Base-by-base conservation (phyloP, 148 eudicot genomes). In the Fagopyrum homotropicum region DNA sequence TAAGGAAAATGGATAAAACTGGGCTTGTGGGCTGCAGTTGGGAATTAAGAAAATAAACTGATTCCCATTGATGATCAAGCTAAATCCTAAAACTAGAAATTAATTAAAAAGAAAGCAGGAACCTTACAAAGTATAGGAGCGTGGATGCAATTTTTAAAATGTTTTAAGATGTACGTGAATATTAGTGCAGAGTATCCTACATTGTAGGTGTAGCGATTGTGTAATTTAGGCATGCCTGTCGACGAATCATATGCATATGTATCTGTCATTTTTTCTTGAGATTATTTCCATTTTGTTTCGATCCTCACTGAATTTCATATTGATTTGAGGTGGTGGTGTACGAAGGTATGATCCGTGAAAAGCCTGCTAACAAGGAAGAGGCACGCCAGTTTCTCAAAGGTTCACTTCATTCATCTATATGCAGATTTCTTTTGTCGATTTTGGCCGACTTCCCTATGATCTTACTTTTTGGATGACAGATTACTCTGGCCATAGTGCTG, bases 261-360 rank as follows among this genome's bases (percentile, higher is more conserved):
- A 66, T 66, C 45, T 66, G 19, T 17, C 15, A 63, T 63, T 66
- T 40, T 59, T 59, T 54, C 17, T 59, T 66, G 45, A 14, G 46
- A 66, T 7, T 66, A 66, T 43, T 66, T 66, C 46, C 17, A 66
- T 4, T 15, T 66, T 1, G 19, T 66, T 15, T 40, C 17, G 19
- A 35, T 17, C 77, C 71, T 76, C 75, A 83, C 76, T 73, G 17
- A 77, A 56, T 82, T 75, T 12, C 60, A 78, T 72, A 66, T 66
- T 79, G 61, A 71, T 79, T 86, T 77, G 82, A 94, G 98, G 98
- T 94, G 85, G 98, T 92, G 83, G 97, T 94, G 78, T 92, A 91
- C 86, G 93, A 94, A 83, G 97, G 91, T 83, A 61, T 73, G 75
- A 78, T 94, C 72, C 88, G 98, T 75, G 98, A 94, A 82, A 94